Evolutionary conservation across 192 early-diverging fungal genomes (phyloP), one percentile per base, ranked within the genome.

Genomic region (Gryganskiella cystojenkinii): DNA sequence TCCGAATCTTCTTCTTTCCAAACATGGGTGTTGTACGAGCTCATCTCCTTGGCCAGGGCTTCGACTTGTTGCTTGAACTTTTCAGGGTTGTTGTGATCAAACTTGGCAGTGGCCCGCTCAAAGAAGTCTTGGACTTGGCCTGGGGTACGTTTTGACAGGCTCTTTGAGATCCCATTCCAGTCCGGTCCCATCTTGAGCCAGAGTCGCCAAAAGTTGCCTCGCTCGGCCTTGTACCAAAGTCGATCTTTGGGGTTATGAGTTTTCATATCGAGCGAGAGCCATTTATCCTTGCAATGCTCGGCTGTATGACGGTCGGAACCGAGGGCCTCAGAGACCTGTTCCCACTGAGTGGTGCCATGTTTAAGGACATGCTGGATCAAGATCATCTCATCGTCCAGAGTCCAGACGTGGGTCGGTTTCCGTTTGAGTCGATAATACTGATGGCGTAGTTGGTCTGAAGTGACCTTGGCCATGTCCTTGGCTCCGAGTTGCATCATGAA

Each of bases 351-450:
- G 0, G 56, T 54, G 7, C 74, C 74, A 31, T 78, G 60, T 56
- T 78, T 78, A 3, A 78, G 22, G 6, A 78, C 74, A 45, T 78
- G 74, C 42, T 69, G 74, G 24, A 78, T 78, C 42, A 78, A 49
- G 3, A 33, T 49, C 10, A 66, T 78, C 56, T 78, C 74, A 4
- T 78, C 66, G 28, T 69, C 31, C 40, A 69, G 5, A 4, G 66
- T 27, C 74, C 74, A 78, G 0, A 42, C 22, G 25, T 59, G 34
- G 1, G 47, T 11, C 13, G 61, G 30, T 35, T 49, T 56, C 3
- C 74, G 59, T 35, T 64, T 46, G 20, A 78, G 51, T 0, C 49
- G 6, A 30, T 56, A 51, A 35, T 78, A 78, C 42, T 69, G 65
- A 43, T 78, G 67, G 13, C 61, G 31, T 40, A 78, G 19, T 40